Evolutionary conservation across 306 rosid genomes (phyloP).

Genomic region (Datisca glomerata): DNA sequence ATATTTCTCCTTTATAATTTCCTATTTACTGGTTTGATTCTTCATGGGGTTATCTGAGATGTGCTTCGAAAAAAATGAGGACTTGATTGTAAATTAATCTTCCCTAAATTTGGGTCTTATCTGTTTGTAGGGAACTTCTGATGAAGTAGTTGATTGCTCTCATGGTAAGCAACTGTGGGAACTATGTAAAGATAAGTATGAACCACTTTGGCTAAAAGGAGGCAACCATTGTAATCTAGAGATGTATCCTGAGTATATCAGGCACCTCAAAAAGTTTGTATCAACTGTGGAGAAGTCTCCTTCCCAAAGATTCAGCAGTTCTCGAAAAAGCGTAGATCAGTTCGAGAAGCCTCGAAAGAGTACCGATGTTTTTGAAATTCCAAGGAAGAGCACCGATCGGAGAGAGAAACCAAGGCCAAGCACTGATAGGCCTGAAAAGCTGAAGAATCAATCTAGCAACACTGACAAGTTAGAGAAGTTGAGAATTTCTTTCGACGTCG

Average conservation of each 20-base stretch:
- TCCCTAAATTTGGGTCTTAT: constrained; percentile 1
- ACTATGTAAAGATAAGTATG: constrained; percentile 60
- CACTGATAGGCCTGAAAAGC: constrained; percentile 43
- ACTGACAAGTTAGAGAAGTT: constrained; percentile 44
- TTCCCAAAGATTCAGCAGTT: constrained; percentile 36
- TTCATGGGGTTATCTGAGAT: background rate
- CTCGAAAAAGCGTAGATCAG: constrained; percentile 45
- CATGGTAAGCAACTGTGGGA: constrained; percentile 72
- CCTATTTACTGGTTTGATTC: too few species aligned
- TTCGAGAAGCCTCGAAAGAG: constrained; percentile 50
- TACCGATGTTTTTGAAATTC: constrained; percentile 53
- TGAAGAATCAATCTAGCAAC: constrained; percentile 27
- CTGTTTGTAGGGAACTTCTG: constrained; percentile 56
- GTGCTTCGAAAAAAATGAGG: background rate
- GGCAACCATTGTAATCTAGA: constrained; percentile 61
- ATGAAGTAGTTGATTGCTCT: constrained; percentile 62
- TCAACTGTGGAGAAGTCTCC: constrained; percentile 44
- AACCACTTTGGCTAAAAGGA: constrained; percentile 65
- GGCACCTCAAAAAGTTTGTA: constrained; percentile 56
- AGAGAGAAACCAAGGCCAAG: constrained; percentile 65
- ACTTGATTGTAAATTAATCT: background rate
- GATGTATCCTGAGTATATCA: constrained; percentile 52
- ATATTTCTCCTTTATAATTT: too few species aligned
- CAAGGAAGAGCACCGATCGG: constrained; percentile 55
- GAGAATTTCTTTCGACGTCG: constrained; percentile 34